Percentiles rank a stretch among this genome's conserved stretches.
phyloP scores from a whole-genome alignment of 495 filamentous ascomycete species.

The Talaromyces ruber region DNA sequence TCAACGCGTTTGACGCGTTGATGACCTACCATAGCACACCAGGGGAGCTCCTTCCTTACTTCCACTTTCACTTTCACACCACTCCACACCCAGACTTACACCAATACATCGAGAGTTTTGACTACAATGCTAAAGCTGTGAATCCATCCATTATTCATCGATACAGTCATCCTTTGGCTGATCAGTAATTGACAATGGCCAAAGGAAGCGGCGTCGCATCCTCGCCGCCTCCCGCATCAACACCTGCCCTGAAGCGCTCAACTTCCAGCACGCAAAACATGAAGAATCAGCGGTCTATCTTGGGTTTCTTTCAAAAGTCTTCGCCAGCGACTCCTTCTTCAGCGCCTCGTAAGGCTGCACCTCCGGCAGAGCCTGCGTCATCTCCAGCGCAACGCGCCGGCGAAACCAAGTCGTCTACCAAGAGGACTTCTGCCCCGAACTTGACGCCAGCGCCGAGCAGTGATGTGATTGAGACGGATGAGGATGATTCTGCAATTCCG shows the following conservation, averaged over 20 bases:
- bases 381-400: constrained; percentile 33
- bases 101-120: neutral
- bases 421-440: constrained; percentile 21
- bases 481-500: constrained; percentile 20
- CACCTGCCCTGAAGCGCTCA: constrained; percentile 35
- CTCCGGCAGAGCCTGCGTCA: constrained; percentile 24
- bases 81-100: neutral
- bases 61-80: neutral
- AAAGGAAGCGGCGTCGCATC: constrained; percentile 15
- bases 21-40: neutral
- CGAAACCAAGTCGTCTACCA: constrained; percentile 1
- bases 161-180: neutral
- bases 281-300: constrained; percentile 72
- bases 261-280: constrained; percentile 41
- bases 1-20: constrained; percentile 6
- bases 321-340: constrained; percentile 34
- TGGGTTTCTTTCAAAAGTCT: constrained; percentile 78
- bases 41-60: neutral
- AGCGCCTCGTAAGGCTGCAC: constrained; percentile 9
- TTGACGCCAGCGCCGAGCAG: constrained; percentile 77
- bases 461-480: constrained; percentile 42
- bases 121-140: neutral
- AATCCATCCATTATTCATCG: neutral
- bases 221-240: constrained; percentile 29
- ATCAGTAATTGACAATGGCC: neutral